Evolutionary conservation across 2,329 filamentous ascomycete genomes (phyloP), one percentile per base, ranked within the genome.

Genomic region (Thielaviopsis ethacetica): DNA sequence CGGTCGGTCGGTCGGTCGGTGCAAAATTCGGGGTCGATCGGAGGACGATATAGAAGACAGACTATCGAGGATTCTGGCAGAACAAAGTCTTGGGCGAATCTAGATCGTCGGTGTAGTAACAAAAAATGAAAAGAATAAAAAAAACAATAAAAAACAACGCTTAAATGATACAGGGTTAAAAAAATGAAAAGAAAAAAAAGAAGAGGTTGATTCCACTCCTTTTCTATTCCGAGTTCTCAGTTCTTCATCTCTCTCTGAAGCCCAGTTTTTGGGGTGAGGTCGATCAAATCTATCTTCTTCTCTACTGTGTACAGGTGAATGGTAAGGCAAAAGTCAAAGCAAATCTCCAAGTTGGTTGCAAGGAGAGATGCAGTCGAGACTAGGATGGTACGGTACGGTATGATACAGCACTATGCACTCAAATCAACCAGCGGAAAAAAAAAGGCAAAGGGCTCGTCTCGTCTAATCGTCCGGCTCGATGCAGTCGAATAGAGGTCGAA

Each of bases 181-280:
- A 27, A 22, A 54, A 58, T 51, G 21, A 54, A 17, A 56, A 21
- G 17, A 38, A 19, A 59, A 44, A 50, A 44, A 15, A 60, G 50
- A 53, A 61, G 59, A 61, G 53, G 15, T 52, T 61, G 38, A 61
- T 58, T 61, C 52, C 41, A 55, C 59, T 61, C 56, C 53, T 57
- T 61, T 58, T 58, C 59, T 61, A 58, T 58, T 58, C 52, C 27
- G 59, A 58, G 52, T 41, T 58, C 22, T 22, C 56, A 58, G 59
- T 58, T 61, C 56, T 55, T 34, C 59, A 61, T 61, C 51, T 61
- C 59, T 60, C 54, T 61, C 59, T 55, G 53, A 17, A 41, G 58
- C 53, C 56, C 59, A 49, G 53, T 30, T 53, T 53, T 59, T 53
- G 47, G 30, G 59, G 59, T 15, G 44, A 54, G 53, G 38, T 34